These are phyloP conservation scores for Hyaloperonospora brassicae DNA, from an alignment of 352 stramenopile genomes.

Conservation along the genomic window DNA sequence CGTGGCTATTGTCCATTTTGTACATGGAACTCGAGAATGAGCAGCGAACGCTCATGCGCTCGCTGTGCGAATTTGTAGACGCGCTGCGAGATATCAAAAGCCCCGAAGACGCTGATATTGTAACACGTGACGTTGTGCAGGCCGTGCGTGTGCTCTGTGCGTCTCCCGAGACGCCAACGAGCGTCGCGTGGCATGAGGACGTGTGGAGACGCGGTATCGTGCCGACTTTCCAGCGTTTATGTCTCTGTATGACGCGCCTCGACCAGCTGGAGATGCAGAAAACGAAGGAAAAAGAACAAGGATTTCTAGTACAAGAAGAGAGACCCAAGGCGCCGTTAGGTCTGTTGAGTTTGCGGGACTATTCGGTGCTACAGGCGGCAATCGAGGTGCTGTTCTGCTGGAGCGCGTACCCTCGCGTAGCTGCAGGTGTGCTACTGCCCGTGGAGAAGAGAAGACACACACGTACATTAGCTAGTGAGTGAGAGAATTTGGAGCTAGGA, in stretches of 20 bases:
- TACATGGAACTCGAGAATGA: constrained; percentile 27
- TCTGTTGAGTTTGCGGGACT: constrained; percentile 77
- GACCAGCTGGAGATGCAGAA: constrained; percentile 31
- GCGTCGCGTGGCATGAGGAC: constrained; percentile 16
- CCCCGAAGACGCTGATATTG: constrained; percentile 7
- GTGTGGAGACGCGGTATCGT: constrained; percentile 33
- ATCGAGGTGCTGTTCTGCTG: constrained; percentile 73
- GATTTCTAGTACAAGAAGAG: constrained; percentile 9
- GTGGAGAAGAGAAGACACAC: constrained; percentile 62
- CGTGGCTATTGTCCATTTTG: constrained; percentile 13
- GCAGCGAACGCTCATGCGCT: constrained; percentile 48
- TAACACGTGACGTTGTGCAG: constrained; percentile 13
- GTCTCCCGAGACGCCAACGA: constrained; percentile 6
- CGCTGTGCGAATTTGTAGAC: constrained; percentile 59
- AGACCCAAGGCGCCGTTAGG: constrained; percentile 44
- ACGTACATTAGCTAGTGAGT: constrained; percentile 72
- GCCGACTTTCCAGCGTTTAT: constrained; percentile 36
- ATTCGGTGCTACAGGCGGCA: constrained; percentile 71
- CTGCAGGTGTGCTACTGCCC: constrained; percentile 41
- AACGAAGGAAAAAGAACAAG: constrained; percentile 5
- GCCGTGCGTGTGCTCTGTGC: constrained; percentile 34
- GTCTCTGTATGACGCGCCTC: constrained; percentile 38
- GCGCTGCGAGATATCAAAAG: constrained; percentile 49
- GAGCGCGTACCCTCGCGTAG: constrained; percentile 46
- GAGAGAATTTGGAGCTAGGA: not conserved